These are phyloP conservation scores for Micromonas commoda DNA, from an alignment of 139 green algal species.

Conservation along the genomic window DNA sequence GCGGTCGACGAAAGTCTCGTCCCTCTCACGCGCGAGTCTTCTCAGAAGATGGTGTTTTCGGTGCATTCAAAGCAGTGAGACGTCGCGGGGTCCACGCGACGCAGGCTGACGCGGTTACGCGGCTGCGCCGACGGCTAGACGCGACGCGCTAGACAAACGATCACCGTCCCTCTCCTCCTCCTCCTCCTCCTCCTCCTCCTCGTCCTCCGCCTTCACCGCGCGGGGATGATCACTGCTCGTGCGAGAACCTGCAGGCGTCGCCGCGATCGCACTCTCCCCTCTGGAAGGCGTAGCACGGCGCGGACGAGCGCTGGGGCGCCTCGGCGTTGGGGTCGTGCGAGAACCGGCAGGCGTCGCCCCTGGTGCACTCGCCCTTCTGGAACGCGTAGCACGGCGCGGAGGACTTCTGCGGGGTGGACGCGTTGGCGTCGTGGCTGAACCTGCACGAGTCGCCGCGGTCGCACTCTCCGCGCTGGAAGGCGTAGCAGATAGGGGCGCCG, in stretches of 20 bases:
- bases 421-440: background rate
- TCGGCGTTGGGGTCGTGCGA: slow-evolving; percentile 35
- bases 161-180: too few relatives aligned
- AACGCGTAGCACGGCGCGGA: slow-evolving; percentile 40
- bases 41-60: too few relatives aligned
- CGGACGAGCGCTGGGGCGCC: background rate
- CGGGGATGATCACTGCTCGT: slow-evolving; percentile 28
- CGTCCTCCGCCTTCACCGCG: too few relatives aligned
- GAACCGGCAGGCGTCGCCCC: slow-evolving; percentile 40
- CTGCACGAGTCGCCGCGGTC: slow-evolving; percentile 22
- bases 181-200: too few relatives aligned
- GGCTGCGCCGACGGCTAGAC: too few relatives aligned
- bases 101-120: too few relatives aligned
- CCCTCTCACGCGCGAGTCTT: too few relatives aligned
- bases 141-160: too few relatives aligned
- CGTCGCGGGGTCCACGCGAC: too few relatives aligned
- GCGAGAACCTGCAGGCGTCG: slow-evolving; percentile 43
- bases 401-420: background rate
- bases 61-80: too few relatives aligned
- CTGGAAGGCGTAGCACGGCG: slow-evolving; percentile 42
- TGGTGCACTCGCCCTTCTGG: slow-evolving; percentile 40
- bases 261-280: slow-evolving; percentile 40
- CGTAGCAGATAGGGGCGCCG: slow-evolving; percentile 5
- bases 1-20: too few relatives aligned
- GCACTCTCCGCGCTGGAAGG: slow-evolving; percentile 37